Evolutionary conservation across 2,329 filamentous ascomycete genomes (phyloP), one percentile per base, ranked within the genome.

Genomic region (Nakataea oryzae): DNA sequence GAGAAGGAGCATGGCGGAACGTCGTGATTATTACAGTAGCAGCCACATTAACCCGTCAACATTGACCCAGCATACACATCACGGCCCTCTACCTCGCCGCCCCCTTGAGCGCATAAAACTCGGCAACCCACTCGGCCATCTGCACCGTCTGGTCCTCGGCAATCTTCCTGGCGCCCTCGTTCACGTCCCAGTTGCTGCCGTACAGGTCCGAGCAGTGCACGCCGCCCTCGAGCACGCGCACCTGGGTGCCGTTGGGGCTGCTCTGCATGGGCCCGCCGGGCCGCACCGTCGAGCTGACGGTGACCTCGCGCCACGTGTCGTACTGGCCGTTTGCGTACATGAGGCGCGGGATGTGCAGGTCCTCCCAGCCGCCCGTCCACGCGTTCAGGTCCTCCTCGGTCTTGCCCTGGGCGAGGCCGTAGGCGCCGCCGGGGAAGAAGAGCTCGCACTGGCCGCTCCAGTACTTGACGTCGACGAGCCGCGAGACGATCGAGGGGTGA

Each of bases 61-160:
- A 41, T 41, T 17, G 14, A 17, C 21, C 34, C 34, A 17, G 30
- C 13, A 32, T 32, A 32, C 13, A 32, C 3, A 32, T 41, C 41
- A n/a, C n/a, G n/a, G n/a, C n/a, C 41, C 21, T n/a, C 41, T n/a
- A n/a, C 41, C 41, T 50, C 41, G 41, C 3, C 21, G n/a, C 17
- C 14, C 64, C 68, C 68, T 73, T 71, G 61, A 69, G 63, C 6
- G 64, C 63, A 61, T 78, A 77, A 59, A 73, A 86, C 69, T 85
- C 80, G 2, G 70, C 73, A 3, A 85, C 78, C 83, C 83, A 86
- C 32, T 67, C 69, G 62, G 74, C 76, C 65, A 86, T 77, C 70
- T 81, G 76, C 11, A 70, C 74, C 7, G 83, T 73, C 68, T 81
- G 75, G 9, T 75, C 75, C 64, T 83, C 76, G 47, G 81, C 79